Conservation (phyloP, 306 rosid genomes). For the Corylus heterophylla region DNA sequence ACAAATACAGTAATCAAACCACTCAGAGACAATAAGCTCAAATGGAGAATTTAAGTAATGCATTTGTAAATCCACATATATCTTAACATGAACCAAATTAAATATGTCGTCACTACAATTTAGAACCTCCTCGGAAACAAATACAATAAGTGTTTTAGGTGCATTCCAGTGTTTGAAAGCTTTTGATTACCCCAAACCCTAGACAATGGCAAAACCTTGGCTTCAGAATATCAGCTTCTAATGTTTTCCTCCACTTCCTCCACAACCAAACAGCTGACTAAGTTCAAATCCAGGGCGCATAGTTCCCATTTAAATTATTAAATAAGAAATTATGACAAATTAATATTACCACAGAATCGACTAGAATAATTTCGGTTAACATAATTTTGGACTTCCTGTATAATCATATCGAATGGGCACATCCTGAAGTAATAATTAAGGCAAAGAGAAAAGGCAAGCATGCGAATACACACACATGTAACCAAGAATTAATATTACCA, state of each 20-base stretch:
- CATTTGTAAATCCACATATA: not conserved
- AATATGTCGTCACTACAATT: not conserved
- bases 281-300: too few relatives aligned
- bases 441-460: not conserved
- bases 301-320: too few relatives aligned
- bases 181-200: not conserved
- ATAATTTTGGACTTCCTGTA: too few relatives aligned
- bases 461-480: not conserved
- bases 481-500: not conserved
- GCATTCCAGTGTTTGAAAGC: not conserved
- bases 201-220: not conserved
- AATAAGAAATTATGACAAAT: too few relatives aligned
- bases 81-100: not conserved
- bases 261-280: not conserved
- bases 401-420: not conserved
- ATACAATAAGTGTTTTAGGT: not conserved
- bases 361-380: too few relatives aligned
- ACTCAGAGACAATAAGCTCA: not conserved
- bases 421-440: not conserved
- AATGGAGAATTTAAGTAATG: not conserved
- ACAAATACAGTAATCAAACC: not conserved
- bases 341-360: too few relatives aligned
- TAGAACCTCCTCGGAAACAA: not conserved
- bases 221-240: not conserved
- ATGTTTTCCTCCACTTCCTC: constrained; percentile 3